These are phyloP conservation scores for Avicennia marina DNA, from an alignment of 257 asterid genomes.

Conservation along the genomic window DNA sequence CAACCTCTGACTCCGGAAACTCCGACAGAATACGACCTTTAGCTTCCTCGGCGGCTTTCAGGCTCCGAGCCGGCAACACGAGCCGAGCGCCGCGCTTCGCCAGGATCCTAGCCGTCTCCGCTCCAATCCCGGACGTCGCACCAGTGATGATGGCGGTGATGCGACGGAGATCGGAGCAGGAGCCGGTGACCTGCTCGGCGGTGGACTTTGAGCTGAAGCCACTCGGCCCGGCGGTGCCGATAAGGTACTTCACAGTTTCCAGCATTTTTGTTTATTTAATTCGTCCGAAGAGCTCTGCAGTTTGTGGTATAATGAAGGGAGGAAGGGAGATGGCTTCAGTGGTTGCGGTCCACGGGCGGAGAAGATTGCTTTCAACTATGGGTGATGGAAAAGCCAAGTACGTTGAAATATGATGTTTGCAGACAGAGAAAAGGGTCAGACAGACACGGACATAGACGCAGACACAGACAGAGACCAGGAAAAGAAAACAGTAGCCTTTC, in stretches of 20 bases:
- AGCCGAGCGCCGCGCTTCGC: constrained; percentile 87
- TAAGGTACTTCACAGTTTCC: constrained; percentile 65
- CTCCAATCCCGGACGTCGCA: constrained; percentile 97
- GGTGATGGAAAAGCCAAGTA: constrained; percentile 25
- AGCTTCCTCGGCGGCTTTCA: constrained; percentile 79
- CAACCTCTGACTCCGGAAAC: constrained; percentile 58
- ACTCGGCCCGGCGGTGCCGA: constrained; percentile 75
- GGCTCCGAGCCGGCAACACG: constrained; percentile 69
- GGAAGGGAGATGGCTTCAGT: neutral
- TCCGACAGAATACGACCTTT: constrained; percentile 58
- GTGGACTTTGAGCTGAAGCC: constrained; percentile 82
- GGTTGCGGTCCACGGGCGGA: neutral
- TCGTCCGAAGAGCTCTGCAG: too few species aligned
- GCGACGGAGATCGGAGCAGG: constrained; percentile 44
- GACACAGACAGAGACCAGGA: constrained; percentile 22
- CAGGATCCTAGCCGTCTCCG: constrained; percentile 84
- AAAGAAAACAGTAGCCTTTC: constrained; percentile 14
- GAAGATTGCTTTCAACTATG: constrained; percentile 14
- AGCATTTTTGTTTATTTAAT: too few species aligned
- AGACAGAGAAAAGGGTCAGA: constrained; percentile 17
- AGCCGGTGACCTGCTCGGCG: constrained; percentile 69
- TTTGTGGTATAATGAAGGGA: constrained; percentile 12
- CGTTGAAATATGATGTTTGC: constrained; percentile 27
- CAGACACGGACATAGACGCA: constrained; percentile 20
- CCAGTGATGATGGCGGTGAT: constrained; percentile 91